Conservation (phyloP, 805 yeast species). For the Starmerella tilneyi region DNA sequence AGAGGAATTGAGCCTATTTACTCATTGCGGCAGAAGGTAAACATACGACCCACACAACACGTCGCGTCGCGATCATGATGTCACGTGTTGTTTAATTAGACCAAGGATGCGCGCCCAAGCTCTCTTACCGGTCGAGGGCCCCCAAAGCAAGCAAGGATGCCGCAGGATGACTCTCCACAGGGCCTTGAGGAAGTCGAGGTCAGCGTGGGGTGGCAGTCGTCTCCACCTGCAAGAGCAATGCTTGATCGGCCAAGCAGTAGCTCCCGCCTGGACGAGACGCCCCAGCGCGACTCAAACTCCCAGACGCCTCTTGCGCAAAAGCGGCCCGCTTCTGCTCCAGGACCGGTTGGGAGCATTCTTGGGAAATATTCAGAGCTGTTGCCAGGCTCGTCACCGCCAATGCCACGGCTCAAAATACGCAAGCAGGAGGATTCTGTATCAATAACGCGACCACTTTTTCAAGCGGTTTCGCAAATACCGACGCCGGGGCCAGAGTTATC, state of each 20-base stretch:
- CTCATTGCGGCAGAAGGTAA: not conserved
- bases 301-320: not conserved
- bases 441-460: not conserved
- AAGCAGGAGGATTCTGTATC: not conserved
- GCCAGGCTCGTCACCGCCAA: constrained; percentile 23
- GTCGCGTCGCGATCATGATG: no score
- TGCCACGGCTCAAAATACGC: constrained; percentile 11
- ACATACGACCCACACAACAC: no score
- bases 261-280: constrained; percentile 1
- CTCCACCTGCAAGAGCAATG: constrained; percentile 1
- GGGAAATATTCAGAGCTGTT: constrained; percentile 17
- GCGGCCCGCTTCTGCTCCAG: not conserved
- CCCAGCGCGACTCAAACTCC: not conserved
- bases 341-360: constrained; percentile 7
- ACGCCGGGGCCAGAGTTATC: not conserved
- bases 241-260: constrained; percentile 6
- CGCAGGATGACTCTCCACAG: constrained; percentile 8
- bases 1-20: not conserved
- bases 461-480: not conserved
- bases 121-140: no score
- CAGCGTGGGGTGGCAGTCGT: constrained; percentile 7
- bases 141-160: not conserved
- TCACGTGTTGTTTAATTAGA: not conserved
- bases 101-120: not conserved
- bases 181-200: constrained; percentile 5